Evolutionary conservation across 345 rosid genomes (phyloP), one percentile per base, ranked within the genome.

Genomic region (Excoecaria agallocha): DNA sequence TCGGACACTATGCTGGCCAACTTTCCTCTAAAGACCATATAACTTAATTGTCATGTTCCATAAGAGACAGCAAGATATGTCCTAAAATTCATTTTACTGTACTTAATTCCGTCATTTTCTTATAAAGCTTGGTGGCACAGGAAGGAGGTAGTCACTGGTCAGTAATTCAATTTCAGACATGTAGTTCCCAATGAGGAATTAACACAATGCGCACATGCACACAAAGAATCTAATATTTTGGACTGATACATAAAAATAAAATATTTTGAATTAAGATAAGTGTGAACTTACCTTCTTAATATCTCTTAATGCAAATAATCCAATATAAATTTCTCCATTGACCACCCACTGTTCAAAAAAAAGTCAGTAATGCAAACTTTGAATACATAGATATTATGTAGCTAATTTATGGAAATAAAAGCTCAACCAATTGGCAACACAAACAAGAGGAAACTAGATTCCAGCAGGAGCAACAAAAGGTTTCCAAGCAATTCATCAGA

Each of bases 271-370:
- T 41, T 17, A 35, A 74, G 39, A 12, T 20, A 68, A 24, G 45
- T 63, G 68, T 51, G 57, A 64, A 69, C 86, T 48, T 86, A 95
- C 98, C 98, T 90, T 84, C 79, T 85, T 90, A 68, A 95, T 91
- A 79, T 90, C 93, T 85, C 90, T 85, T 76, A 93, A 69, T 30
- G 99, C 93, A 87, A 95, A 95, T 72, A 95, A 79, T 70, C 99
- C 99, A 59, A 95, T 91, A 68, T 98, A 95, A 78, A 95, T 93
- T 86, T 95, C 99, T 78, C 99, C 99, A 81, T 95, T 93, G 77
- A 95, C 98, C 90, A 95, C 89, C 99, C 99, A 95, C 99, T 94
- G 97, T 77, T 63, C 79, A 73, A 20, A 58, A 74, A 30, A 76
- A 75, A 56, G 61, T 73, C 20, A 65, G 69, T 72, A 12, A 48